Base-by-base conservation (phyloP, 148 eudicot species). In the Suaeda aralocaspica region DNA sequence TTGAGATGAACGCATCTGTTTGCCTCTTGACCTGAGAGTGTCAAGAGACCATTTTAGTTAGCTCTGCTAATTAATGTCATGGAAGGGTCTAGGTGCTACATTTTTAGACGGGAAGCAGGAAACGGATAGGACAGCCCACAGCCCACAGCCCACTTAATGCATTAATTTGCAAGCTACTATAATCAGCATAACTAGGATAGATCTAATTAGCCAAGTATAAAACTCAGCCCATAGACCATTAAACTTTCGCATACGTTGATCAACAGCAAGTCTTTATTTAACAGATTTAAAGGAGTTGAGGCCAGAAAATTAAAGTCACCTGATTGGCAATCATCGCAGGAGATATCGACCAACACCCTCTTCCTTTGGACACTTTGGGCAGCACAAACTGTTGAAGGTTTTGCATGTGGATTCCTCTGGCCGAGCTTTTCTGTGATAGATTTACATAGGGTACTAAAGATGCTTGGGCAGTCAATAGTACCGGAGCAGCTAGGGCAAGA, bases 251-350 rank as follows among this genome's bases (percentile, higher is more conserved):
- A 70, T 14, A 36, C 41, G 5, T 36, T 36, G 8, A 36, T 3
- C 41, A 36, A 4, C 41, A 36, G 5, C 4, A 36, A 36, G 8
- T 36, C 41, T n/a, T n/a, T 3, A 36, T 36, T 36, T 36, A 8
- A 8, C 41, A 36, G 8, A 36, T 36, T 36, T 36, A 36, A 8
- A 36, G 41, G 22, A 31, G 28, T 26, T 59, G 16, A 60, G 29
- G 33, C 53, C 33, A 59, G 16, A 69, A 19, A 33, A 5, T 33
- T 24, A 0, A 19, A 45, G 44, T 68, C 78, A 94, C 99, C 99
- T 95, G 99, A 74, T 95, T 91, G 45, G 97, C 90, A 63, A 95
- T 82, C 80, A 80, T 68, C 55, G 69, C 82, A 66, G 97, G 88
- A 83, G 91, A 77, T 91, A 75, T 72, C 71, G 80, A 62, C 95